Conservation (phyloP, 2,329 filamentous ascomycete species). For the Scolecobasidium constrictum region DNA sequence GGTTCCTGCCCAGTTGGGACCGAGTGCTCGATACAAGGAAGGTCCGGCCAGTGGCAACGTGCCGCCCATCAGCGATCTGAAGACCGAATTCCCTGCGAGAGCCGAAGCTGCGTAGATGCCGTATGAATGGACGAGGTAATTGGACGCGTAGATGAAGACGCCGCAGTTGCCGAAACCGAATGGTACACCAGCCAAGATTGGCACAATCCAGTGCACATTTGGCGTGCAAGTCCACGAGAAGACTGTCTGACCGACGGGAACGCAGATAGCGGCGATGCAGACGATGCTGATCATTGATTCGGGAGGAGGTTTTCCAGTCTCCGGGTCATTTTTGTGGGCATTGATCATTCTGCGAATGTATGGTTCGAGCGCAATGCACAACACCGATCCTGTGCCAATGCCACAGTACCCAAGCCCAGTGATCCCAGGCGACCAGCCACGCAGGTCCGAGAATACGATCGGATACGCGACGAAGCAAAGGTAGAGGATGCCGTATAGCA, state of each 20-base stretch:
- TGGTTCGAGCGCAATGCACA: conserved; percentile 48
- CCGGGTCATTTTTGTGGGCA: conserved; percentile 59
- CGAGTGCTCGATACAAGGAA: conserved; percentile 57
- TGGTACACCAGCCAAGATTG: conserved; percentile 66
- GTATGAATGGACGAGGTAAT: conserved; percentile 70
- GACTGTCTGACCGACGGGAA: conserved; percentile 69
- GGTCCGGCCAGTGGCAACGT: conserved; percentile 65
- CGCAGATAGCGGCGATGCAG: conserved; percentile 62
- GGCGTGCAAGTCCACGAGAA: conserved; percentile 86
- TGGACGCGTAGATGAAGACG: conserved; percentile 72
- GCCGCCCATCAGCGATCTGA: conserved; percentile 65
- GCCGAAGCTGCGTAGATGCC: conserved; percentile 74
- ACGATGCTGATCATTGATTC: conserved; percentile 76
- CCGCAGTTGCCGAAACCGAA: conserved; percentile 69
- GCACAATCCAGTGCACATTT: conserved; percentile 70
- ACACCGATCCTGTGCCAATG: conserved; percentile 46
- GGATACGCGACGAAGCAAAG: conserved; percentile 88
- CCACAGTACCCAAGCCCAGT: conserved; percentile 72
- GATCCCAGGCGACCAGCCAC: conserved; percentile 65
- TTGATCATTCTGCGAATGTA: conserved; percentile 70
- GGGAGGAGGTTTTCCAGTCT: conserved; percentile 60
- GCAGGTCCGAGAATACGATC: conserved; percentile 63
- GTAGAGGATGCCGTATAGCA: conserved; percentile 80
- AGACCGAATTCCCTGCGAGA: conserved; percentile 67
- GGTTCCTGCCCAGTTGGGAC: conserved; percentile 70